Percentiles rank a stretch among this genome's conserved stretches.
Evolutionary conservation across 768 basidiomycete species (phyloP).

Genomic region (Hygrophorus russula): DNA sequence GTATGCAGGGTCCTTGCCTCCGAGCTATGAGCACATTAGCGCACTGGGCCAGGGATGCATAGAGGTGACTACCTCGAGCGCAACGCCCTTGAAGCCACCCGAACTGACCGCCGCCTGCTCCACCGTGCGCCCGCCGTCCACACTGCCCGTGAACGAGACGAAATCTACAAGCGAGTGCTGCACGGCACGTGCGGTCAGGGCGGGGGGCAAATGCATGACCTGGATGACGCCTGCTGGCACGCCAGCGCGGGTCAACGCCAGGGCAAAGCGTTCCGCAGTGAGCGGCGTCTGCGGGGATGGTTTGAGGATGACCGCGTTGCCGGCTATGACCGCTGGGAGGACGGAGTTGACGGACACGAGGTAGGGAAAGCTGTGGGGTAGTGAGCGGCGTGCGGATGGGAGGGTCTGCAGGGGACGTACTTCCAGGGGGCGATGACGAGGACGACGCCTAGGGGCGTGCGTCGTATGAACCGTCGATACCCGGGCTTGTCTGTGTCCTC

Average conservation of each 20-base stretch:
- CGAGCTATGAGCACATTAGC: constrained; percentile 43
- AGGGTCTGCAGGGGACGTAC: constrained; percentile 32
- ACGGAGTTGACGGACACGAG: constrained; percentile 86
- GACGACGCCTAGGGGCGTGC: constrained; percentile 78
- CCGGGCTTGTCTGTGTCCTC: constrained; percentile 73
- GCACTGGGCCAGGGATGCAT: background rate
- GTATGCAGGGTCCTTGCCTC: constrained; percentile 97
- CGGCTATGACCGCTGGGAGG: constrained; percentile 82
- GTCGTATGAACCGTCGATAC: constrained; percentile 74
- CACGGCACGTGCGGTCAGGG: constrained; percentile 47
- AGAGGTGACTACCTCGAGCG: constrained; percentile 50
- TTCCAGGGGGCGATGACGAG: constrained; percentile 91
- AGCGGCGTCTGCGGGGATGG: constrained; percentile 95
- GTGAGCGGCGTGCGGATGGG: background rate
- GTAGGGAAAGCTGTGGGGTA: constrained; percentile 62
- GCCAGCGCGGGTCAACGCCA: constrained; percentile 63
- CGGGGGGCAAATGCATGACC: constrained; percentile 62
- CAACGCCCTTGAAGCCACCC: constrained; percentile 75
- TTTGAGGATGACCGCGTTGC: constrained; percentile 87
- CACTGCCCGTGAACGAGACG: constrained; percentile 84
- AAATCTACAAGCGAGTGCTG: constrained; percentile 64
- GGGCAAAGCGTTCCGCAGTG: constrained; percentile 69
- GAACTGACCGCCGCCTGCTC: constrained; percentile 57
- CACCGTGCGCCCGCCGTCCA: constrained; percentile 64
- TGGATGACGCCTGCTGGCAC: constrained; percentile 67